phyloP scores from a whole-genome alignment of 441 rosid species.

The Euphorbia schlechtendalii region DNA sequence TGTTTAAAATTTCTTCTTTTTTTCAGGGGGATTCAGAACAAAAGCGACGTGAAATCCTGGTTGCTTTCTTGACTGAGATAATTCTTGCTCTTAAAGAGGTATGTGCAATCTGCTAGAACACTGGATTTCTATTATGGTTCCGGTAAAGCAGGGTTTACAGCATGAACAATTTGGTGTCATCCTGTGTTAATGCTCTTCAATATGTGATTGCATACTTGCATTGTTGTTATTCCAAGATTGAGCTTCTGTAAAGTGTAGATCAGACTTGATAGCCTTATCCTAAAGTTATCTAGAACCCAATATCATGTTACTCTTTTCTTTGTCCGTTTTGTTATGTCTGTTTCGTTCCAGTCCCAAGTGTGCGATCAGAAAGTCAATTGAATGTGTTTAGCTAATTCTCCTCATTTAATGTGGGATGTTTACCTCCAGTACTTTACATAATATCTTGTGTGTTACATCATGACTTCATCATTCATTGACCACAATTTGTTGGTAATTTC shows the following conservation, averaged over 20 bases:
- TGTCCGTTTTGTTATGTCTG: background rate
- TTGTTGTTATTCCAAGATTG: background rate
- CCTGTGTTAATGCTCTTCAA: background rate
- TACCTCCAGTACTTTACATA: too few species aligned
- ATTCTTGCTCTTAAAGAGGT: conserved; percentile 93
- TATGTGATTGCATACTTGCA: background rate
- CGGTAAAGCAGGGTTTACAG: background rate
- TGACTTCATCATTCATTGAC: background rate
- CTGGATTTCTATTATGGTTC: conserved; percentile 6
- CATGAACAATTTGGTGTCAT: background rate
- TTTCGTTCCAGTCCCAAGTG: background rate
- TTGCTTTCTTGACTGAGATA: conserved; percentile 81
- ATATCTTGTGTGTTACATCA: background rate
- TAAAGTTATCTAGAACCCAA: background rate
- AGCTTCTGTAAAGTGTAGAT: too few species aligned
- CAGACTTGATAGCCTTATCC: background rate
- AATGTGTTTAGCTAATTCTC: background rate
- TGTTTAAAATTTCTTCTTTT: conserved; percentile 10
- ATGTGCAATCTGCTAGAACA: conserved; percentile 16
- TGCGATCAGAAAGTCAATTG: too few species aligned
- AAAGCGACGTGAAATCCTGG: conserved; percentile 41
- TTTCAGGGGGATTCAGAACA: conserved; percentile 59
- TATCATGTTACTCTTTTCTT: background rate
- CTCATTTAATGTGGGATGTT: background rate
- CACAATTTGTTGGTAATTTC: background rate